Evolutionary conservation across 2,329 filamentous ascomycete species (phyloP), one percentile per base, ranked within the genome.

Genomic region (Penicillium sp.): DNA sequence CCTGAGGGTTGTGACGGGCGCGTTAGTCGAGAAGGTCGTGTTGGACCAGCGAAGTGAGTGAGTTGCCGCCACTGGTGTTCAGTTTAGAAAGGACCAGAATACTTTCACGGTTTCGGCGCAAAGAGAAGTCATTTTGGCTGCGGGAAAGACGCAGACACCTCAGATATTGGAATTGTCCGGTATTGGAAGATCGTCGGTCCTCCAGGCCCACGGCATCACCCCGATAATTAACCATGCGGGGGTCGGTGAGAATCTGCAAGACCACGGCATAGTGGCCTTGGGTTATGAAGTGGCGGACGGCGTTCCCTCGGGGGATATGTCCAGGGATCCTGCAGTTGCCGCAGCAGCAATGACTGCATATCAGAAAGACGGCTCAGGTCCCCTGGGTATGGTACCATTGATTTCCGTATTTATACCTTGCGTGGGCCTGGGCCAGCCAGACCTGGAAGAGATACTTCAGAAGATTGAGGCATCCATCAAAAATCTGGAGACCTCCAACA

Each of bases 171-270:
- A 51, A 28, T 28, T 50, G n/a, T 51, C 47, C 12, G 30, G 47
- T 22, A 51, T 33, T 15, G 28, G 47, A 19, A 19, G 30, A 33
- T 19, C 9, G 9, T 68, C 76, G 0, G 69, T 84, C n/a, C 75
- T 85, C 3, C 62, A 73, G 4, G 66, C 70, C 1, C 78, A 78
- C 2, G 78, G 78, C 0, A 78, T 85, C 7, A 65, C 76, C 4
- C 71, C 76, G 13, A 76, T 80, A 54, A 72, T 85, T 13, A 71
- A 79, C 22, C 80, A 80, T 55, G 72, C 78, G 0, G 77, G 76
- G 8, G 81, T 85, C 10, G 83, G 83, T 17, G 79, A 80, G 51
- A 84, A 84, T 60, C 76, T 84, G 53, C 82, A 85, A 64, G 82
- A 85, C 51, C 81, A 82, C 66, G 70, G 64, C 3, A 59, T 66